These are phyloP conservation scores for Asterophora parasitica DNA, from an alignment of 768 basidiomycete genomes.

Conservation along the genomic window DNA sequence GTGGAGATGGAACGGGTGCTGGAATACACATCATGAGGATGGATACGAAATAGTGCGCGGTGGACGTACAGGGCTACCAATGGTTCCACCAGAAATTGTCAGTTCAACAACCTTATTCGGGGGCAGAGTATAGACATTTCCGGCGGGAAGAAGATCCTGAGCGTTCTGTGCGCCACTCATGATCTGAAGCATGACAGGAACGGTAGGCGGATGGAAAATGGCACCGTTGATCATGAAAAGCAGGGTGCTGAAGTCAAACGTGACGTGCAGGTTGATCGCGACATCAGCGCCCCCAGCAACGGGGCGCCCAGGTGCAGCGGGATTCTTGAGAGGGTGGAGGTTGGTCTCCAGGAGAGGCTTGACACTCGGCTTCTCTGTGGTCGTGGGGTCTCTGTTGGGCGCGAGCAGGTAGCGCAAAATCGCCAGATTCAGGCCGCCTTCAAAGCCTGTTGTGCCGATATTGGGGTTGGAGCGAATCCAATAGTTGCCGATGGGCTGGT, in stretches of 20 bases:
- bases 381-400: constrained; percentile 24
- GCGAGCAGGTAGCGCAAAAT: constrained; percentile 39
- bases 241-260: constrained; percentile 9
- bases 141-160: constrained; percentile 40
- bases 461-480: constrained; percentile 32
- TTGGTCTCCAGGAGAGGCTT: constrained; percentile 27
- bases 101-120: constrained; percentile 41
- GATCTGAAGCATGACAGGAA: constrained; percentile 56
- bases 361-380: constrained; percentile 11
- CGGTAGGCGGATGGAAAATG: constrained; percentile 31
- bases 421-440: constrained; percentile 46
- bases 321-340: constrained; percentile 9
- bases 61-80: constrained; percentile 27
- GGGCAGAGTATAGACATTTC: constrained; percentile 43
- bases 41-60: neutral
- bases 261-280: constrained; percentile 16
- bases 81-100: constrained; percentile 31
- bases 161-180: constrained; percentile 47
- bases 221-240: constrained; percentile 29
- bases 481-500: constrained; percentile 36
- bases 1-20: constrained; percentile 27
- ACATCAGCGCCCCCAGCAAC: constrained; percentile 22
- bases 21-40: neutral
- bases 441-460: constrained; percentile 18
- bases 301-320: constrained; percentile 11